Evolutionary conservation across 148 eudicot genomes (phyloP), one percentile per base, ranked within the genome.

Genomic region (Fagopyrum homotropicum): DNA sequence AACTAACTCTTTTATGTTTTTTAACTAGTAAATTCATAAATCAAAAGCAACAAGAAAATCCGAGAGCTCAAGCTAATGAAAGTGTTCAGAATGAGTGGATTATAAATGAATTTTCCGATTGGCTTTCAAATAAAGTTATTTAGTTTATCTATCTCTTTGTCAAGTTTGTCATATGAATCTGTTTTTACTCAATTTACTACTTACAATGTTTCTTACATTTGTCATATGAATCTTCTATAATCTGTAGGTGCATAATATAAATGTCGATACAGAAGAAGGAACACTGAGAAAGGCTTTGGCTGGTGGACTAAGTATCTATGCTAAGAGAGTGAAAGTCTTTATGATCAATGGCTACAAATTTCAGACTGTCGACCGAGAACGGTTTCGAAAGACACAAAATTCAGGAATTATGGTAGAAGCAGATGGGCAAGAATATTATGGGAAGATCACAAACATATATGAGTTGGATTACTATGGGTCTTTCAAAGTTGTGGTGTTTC

Each of bases 401-500:
- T 56, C 47, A 6, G 63, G 78, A 77, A 45, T 77, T 59, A 61
- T 73, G 54, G 79, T 61, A 30, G 64, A 64, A 73, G 76, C 47
- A 1, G 26, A 22, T 22, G n/a, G n/a, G 26, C 26, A 22, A 22
- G 26, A 22, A 22, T 22, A 22, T 22, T 22, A 22, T 22, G 26
- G 26, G 26, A 22, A 22, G 26, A 22, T 22, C 26, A 22, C 26
- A 22, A 22, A 22, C 26, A 22, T 22, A 22, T 22, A 22, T 22
- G 26, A 22, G 26, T 22, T 22, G 26, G 26, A 22, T 22, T 22
- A 22, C 26, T 22, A 22, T 22, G 26, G 26, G 26, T 22, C 26
- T 22, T 22, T 22, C 26, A 22, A 30, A 52, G 77, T 43, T 19
- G 30, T 80, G 14, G 48, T 80, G 1, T 76, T 76, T 19, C 49